Base-by-base conservation (phyloP, 1,284 basidiomycete species). In the Ustilago vetiveriae region DNA sequence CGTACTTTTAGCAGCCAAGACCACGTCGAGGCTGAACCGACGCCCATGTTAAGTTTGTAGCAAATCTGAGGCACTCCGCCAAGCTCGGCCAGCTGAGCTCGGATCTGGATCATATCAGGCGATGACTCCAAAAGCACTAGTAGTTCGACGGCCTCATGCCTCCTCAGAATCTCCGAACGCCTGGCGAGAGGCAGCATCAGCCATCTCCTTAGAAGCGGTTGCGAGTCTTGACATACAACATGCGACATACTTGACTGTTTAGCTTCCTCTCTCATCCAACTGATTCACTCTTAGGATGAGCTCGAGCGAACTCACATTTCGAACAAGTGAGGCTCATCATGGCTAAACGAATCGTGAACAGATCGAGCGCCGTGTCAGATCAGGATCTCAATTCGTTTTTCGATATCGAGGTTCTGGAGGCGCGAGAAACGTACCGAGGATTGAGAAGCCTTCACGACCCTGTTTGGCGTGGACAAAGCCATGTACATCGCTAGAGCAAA, bases 131-230 rank as follows among this genome's bases (percentile, higher is more conserved):
- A 54, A 17, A 46, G 47, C 23, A 57, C 26, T 6, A 72, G 42
- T 4, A 59, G 40, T 45, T 67, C 64, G 17, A 72, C 64, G 4
- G 64, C 69, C 17, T 72, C 51, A 26, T 67, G 69, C 22, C 69
- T 46, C 17, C 51, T 40, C 11, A 24, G 21, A 13, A 72, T 72
- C 21, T 50, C 48, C 10, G 14, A 35, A 1, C 55, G 50, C 4
- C 47, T 39, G 6, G 63, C 47, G 3, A 63, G 50, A 1, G 69
- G 69, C 30, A 67, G 26, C 51, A 72, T 35, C 44, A 72, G 35
- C 63, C 69, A 67, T 26, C 55, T 44, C 41, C 51, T 53, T n/a
- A 72, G 46, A 6, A 67, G 42, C 0, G 51, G 32, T 6, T 55
- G 48, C 10, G 69, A 72, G 42, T 33, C 69, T 72, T 24, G 1